These are phyloP conservation scores for Fusarium lyarnte DNA, from an alignment of 2,329 filamentous ascomycete genomes.

Conservation along the genomic window DNA sequence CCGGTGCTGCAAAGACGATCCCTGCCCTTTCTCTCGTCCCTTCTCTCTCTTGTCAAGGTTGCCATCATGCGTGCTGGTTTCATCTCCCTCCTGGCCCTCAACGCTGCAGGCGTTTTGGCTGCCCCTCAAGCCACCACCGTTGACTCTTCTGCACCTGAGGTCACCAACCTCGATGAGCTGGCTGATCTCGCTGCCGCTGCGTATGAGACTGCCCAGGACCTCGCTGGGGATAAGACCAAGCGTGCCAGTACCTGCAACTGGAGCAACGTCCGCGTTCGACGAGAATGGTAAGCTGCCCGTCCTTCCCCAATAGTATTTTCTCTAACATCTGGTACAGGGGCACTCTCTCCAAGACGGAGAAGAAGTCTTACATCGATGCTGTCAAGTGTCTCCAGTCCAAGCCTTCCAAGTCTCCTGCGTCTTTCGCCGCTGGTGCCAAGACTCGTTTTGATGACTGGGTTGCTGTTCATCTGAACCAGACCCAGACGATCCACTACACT, in stretches of 20 bases:
- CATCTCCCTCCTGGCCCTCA: conserved; percentile 35
- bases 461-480: conserved; percentile 59
- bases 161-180: conserved; percentile 33
- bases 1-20: conserved; percentile 13
- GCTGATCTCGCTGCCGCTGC: conserved; percentile 36
- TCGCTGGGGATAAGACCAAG: conserved; percentile 29
- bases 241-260: conserved; percentile 40
- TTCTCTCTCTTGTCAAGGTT: neutral
- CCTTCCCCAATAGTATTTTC: fast-evolving
- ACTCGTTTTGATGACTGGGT: conserved; percentile 62
- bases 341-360: conserved; percentile 38
- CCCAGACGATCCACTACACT: conserved; percentile 55
- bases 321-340: conserved; percentile 29
- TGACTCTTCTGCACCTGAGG: conserved; percentile 25
- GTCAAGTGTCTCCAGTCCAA: conserved; percentile 55
- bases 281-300: conserved; percentile 43
- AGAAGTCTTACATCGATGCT: conserved; percentile 54
- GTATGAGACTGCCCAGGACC: conserved; percentile 37
- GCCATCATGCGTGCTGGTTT: conserved; percentile 34
- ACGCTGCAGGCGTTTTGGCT: conserved; percentile 36
- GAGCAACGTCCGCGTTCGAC: conserved; percentile 45
- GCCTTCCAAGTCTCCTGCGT: conserved; percentile 48
- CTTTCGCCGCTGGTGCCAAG: conserved; percentile 53
- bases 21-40: conserved; percentile 4
- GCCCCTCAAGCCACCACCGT: conserved; percentile 26